A percentile compares a stretch with the other conserved stretches of the same genome.
These are phyloP conservation scores for Dactylonectria macrodidyma DNA, from an alignment of 2,329 filamentous ascomycete genomes.

Conservation along the genomic window DNA sequence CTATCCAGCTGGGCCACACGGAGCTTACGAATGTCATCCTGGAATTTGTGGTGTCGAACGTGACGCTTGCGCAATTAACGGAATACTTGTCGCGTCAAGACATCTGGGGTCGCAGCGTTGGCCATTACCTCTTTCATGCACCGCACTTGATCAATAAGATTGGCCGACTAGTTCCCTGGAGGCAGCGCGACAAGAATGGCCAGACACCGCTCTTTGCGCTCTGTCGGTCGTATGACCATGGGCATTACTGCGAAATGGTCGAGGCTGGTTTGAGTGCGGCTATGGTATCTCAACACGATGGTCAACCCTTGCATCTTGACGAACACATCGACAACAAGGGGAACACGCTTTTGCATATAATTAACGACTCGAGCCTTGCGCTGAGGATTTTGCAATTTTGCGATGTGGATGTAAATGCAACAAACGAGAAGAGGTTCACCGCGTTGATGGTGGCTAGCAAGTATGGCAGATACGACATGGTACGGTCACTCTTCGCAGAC, in stretches of 20 bases:
- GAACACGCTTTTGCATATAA: conserved; percentile 95
- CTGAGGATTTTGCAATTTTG: conserved; percentile 83
- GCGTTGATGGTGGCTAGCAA: conserved; percentile 99
- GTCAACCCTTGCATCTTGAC: conserved; percentile 86
- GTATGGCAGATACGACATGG: conserved; percentile 95
- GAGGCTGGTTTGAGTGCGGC: conserved; percentile 84
- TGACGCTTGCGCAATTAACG: conserved; percentile 69
- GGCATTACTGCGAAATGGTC: conserved; percentile 90
- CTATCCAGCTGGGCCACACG: conserved; percentile 85
- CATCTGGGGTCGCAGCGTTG: conserved; percentile 87
- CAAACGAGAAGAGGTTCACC: conserved; percentile 95
- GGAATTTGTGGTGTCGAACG: conserved; percentile 75
- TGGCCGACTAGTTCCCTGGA: conserved; percentile 87
- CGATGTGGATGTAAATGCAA: conserved; percentile 96
- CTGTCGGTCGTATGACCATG: conserved; percentile 95
- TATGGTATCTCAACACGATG: conserved; percentile 81
- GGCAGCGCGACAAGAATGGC: conserved; percentile 92
- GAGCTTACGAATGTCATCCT: conserved; percentile 84
- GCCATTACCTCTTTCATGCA: conserved; percentile 96
- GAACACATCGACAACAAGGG: conserved; percentile 94
- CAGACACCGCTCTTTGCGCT: conserved; percentile 98
- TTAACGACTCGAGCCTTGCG: conserved; percentile 87
- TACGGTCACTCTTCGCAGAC: conserved; percentile 89
- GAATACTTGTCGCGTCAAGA: conserved; percentile 85
- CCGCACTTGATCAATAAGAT: conserved; percentile 85